These are phyloP conservation scores for Tolypocladium tropicale DNA, from an alignment of 2,329 filamentous ascomycete genomes.

Conservation along the genomic window DNA sequence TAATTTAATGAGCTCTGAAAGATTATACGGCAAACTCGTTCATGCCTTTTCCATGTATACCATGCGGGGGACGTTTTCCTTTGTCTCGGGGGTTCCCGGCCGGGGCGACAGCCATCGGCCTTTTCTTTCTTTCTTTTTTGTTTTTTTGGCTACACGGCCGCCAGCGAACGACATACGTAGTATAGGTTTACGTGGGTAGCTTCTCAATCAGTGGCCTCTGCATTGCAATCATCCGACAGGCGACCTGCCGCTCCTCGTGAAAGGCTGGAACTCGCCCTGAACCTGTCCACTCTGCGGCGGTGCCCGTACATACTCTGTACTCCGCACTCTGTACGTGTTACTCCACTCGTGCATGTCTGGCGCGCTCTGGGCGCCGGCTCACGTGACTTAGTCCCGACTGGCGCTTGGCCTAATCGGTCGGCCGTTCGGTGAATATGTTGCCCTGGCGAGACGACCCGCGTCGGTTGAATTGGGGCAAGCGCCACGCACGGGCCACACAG, in stretches of 20 bases:
- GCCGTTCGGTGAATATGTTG: constrained; percentile 7
- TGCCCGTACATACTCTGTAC: no score
- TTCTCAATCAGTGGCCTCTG: not conserved
- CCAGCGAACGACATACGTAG: constrained; percentile 16
- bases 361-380: not conserved
- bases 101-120: not conserved
- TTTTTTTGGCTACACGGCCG: constrained; percentile 20
- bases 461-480: constrained; percentile 5
- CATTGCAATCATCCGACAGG: not conserved
- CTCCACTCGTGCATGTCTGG: not conserved
- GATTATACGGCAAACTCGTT: constrained; percentile 9
- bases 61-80: constrained; percentile 8
- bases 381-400: not conserved
- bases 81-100: constrained; percentile 6
- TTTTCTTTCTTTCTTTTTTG: constrained; percentile 6
- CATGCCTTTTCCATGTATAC: constrained; percentile 10
- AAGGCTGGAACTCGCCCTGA: not conserved
- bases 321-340: no score
- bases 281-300: not conserved
- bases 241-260: not conserved
- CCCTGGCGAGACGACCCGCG: not conserved
- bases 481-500: constrained; percentile 14
- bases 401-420: not conserved
- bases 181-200: constrained; percentile 2
- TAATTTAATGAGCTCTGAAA: constrained; percentile 14